These are phyloP conservation scores for Miscanthus sacchariflorus DNA, from an alignment of 202 grass and related monocot genomes.

Conservation along the genomic window DNA sequence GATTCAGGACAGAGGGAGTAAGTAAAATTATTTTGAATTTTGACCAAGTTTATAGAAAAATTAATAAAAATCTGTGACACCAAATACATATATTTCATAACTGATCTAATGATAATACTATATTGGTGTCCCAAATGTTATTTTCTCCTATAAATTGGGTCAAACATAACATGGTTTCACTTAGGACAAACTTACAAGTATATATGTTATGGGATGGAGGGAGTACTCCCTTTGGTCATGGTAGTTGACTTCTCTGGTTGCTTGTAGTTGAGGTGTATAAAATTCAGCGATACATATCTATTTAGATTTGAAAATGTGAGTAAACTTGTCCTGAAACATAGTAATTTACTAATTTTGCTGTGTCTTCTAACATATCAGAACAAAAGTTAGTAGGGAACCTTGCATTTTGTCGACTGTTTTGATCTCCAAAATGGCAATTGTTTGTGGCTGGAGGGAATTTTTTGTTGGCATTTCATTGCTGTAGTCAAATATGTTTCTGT, in stretches of 20 bases:
- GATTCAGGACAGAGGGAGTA: not conserved
- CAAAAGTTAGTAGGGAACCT: not conserved
- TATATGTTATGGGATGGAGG: not conserved
- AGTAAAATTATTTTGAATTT: not conserved
- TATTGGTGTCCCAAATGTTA: not conserved
- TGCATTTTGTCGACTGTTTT: not conserved
- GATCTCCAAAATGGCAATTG: not conserved
- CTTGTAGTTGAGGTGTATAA: not conserved
- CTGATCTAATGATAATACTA: not conserved
- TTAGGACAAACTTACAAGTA: constrained; percentile 6
- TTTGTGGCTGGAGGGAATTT: not conserved
- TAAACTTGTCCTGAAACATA: constrained; percentile 11
- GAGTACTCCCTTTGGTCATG: not conserved
- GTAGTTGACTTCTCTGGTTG: not conserved
- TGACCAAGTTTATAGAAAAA: not conserved
- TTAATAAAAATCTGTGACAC: not conserved
- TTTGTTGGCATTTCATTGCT: constrained; percentile 28
- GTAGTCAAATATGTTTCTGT: not conserved
- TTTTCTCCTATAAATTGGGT: not conserved
- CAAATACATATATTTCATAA: not conserved
- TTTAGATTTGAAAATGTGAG: constrained; percentile 11
- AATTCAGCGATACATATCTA: not conserved
- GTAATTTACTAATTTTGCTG: not conserved
- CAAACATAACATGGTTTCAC: not conserved
- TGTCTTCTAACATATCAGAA: constrained; percentile 1